Evolutionary conservation across 2,329 filamentous ascomycete genomes (phyloP).

Genomic region (Nemania abortiva): DNA sequence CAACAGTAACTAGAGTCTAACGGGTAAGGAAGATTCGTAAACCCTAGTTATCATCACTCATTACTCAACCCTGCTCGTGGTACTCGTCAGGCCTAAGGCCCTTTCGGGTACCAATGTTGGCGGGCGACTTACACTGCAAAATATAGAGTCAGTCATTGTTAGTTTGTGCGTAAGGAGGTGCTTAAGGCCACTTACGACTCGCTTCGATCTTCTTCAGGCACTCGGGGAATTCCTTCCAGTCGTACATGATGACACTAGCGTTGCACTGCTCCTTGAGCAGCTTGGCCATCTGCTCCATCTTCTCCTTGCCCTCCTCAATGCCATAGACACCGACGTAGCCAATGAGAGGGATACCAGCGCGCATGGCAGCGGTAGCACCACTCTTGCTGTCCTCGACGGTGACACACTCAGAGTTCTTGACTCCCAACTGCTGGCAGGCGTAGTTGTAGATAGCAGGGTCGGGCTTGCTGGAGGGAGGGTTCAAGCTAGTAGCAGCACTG

Average conservation of each 20-base stretch:
- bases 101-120: constrained; percentile 25
- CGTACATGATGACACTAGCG: constrained; percentile 63
- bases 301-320: constrained; percentile 58
- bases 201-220: constrained; percentile 54
- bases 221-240: constrained; percentile 58
- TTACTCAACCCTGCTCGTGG: constrained; percentile 32
- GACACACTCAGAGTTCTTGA: constrained; percentile 73
- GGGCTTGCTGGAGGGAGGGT: constrained; percentile 78
- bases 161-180: background rate
- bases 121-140: constrained; percentile 44
- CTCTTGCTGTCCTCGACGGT: constrained; percentile 81
- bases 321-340: constrained; percentile 75
- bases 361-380: constrained; percentile 75
- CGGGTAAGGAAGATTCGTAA: constrained; percentile 27
- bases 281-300: constrained; percentile 69
- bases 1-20: constrained; percentile 35
- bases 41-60: constrained; percentile 40
- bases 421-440: constrained; percentile 74
- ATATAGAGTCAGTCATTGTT: background rate
- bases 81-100: constrained; percentile 6
- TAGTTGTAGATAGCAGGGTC: constrained; percentile 80
- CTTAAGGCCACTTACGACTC: constrained; percentile 9
- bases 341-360: constrained; percentile 77
- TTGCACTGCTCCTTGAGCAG: constrained; percentile 62
- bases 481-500: constrained; percentile 76